Conservation (phyloP, 345 rosid species). For the Euphorbia peplus region DNA sequence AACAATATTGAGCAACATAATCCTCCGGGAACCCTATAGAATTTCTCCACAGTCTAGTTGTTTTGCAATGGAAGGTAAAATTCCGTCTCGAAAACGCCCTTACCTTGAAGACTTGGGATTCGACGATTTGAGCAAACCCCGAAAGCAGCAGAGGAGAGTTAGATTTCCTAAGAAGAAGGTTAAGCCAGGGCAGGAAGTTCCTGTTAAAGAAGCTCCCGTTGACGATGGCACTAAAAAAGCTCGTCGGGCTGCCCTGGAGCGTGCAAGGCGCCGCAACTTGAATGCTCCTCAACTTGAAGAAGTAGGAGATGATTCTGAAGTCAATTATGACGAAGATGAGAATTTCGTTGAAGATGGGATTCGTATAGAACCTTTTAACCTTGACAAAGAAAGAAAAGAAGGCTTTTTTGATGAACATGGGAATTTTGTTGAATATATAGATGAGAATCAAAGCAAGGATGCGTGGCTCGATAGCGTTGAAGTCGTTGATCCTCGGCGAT, state of each 20-base stretch:
- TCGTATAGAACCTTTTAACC: conserved; percentile 89
- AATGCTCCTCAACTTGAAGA: conserved; percentile 53
- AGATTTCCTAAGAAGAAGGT: conserved; percentile 89
- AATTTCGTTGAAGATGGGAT: conserved; percentile 84
- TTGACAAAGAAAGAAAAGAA: conserved; percentile 88
- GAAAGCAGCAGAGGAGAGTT: conserved; percentile 68
- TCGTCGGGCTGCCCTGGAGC: conserved; percentile 73
- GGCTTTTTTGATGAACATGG: conserved; percentile 92
- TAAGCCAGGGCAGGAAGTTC: conserved; percentile 61
- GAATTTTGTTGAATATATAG: conserved; percentile 84
- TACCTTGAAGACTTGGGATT: conserved; percentile 42
- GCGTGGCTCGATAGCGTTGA: conserved; percentile 96
- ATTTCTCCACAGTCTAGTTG: too few species aligned
- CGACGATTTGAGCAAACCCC: conserved; percentile 36
- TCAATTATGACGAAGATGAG: conserved; percentile 67
- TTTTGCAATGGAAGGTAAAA: too few species aligned
- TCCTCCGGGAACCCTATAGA: too few species aligned
- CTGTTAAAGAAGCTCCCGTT: too few species aligned
- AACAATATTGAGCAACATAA: too few species aligned
- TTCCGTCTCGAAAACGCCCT: conserved; percentile 65
- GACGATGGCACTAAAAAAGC: conserved; percentile 38
- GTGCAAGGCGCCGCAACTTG: conserved; percentile 62
- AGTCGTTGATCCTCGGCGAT: conserved; percentile 43
- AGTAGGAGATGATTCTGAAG: conserved; percentile 65
- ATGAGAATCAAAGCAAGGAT: conserved; percentile 81